These are phyloP conservation scores for Penicillium crustosum DNA, from an alignment of 2,329 filamentous ascomycete species.

Conservation along the genomic window DNA sequence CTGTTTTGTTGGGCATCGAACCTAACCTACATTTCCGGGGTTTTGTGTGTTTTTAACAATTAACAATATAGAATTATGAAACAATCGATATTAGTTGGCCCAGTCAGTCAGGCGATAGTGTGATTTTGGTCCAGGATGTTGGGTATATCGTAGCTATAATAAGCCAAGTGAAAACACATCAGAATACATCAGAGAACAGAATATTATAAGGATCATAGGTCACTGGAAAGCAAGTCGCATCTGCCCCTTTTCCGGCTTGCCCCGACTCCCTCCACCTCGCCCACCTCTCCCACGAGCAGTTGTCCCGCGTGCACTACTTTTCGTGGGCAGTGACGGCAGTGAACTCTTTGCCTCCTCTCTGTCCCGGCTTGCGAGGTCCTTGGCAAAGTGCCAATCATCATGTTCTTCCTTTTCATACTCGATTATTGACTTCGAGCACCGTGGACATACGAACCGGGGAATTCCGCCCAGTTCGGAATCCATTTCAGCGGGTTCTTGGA, in stretches of 20 bases:
- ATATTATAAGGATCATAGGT: background rate
- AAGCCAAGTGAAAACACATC: background rate
- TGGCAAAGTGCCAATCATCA: slow-evolving; percentile 91
- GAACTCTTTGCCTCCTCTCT: slow-evolving; percentile 36
- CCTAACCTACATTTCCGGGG: background rate
- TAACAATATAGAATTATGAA: background rate
- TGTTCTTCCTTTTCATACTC: slow-evolving; percentile 69
- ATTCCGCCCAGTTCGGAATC: background rate
- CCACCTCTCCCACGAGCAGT: slow-evolving; percentile 26
- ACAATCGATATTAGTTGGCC: background rate
- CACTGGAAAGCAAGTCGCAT: slow-evolving; percentile 38
- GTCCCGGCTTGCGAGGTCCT: slow-evolving; percentile 72
- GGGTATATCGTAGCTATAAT: slow-evolving; percentile 2
- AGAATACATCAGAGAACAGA: background rate
- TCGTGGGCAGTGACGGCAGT: slow-evolving; percentile 15
- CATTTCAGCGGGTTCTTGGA: background rate
- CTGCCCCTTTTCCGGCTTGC: slow-evolving; percentile 39
- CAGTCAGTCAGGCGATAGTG: background rate
- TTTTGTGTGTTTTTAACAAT: background rate
- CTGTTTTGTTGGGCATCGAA: background rate
- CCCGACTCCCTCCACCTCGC: slow-evolving; percentile 26
- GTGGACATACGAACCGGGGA: slow-evolving; percentile 55
- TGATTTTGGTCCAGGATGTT: background rate
- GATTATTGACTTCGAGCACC: slow-evolving; percentile 64
- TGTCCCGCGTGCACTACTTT: slow-evolving; percentile 16